Base-by-base conservation (phyloP, 495 filamentous ascomycete species). In the Penicillium ochrochloron region DNA sequence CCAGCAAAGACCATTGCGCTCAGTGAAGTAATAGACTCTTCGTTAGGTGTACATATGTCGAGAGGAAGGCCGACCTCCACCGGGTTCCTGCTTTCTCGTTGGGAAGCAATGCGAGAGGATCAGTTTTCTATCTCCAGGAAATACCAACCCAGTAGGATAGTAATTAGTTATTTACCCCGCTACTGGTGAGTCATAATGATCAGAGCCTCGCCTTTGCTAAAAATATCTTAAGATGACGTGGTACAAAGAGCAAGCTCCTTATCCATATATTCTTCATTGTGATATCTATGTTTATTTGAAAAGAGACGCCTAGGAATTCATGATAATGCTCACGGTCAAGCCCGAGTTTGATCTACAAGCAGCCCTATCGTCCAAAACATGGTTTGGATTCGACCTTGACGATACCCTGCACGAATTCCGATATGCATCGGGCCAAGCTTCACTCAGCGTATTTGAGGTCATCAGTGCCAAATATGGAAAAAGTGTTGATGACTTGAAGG, bases 371-470 rank as follows among this genome's bases (percentile, higher is more conserved):
- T 52, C 58, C 21, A 78, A 76, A 66, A 57, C 23, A 15, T 79
- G 76, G 73, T 74, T 78, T 42, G 76, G 75, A 8, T 80, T 81
- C 52, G 78, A 79, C 42, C 72, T 81, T 11, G 78, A 81, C 60
- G 74, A 78, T 61, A 79, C 78, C 0, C 65, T 81, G n/a, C 78
- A 81, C 57, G 73, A 78, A 39, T 80, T 80, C 57, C 72, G 74
- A 60, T 64, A 61, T 37, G 74, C 76, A 15, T 77, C 77, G 2
- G 58, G 63, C 9, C 34, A 57, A 14, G 78, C 78, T 7, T 69
- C 73, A 15, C 31, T 52, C 12, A 23, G 39, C 12, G 72, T 79
- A 5, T 70, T 73, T 23, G 59, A 72, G 37, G 53, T 66, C 23
- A 68, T 72, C 31, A 44, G 65, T 23, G 21, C 10, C 11, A 27